Evolutionary conservation across 2,329 filamentous ascomycete species (phyloP), one percentile per base, ranked within the genome.

Genomic region (Neoascochyta sp.): DNA sequence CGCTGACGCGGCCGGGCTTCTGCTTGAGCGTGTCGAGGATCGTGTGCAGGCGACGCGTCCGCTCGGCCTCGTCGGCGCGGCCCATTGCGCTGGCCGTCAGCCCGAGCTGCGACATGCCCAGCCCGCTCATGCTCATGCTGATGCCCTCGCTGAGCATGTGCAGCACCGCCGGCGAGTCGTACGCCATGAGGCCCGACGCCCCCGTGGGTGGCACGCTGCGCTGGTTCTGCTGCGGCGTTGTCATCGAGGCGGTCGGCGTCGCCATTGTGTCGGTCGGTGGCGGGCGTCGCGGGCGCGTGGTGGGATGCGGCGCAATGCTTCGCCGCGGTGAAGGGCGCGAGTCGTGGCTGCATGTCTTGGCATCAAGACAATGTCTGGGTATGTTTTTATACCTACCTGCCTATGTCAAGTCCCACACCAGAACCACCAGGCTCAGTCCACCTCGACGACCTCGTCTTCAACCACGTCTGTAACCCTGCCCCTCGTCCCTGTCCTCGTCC

Each of bases 1-100:
- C 81, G 45, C 83, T 86, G 20, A 90, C 78, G 22, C 80, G 66
- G 4, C 82, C 82, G 41, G 79, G 84, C 52, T 75, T 81, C 39
- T 71, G 75, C 10, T 75, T 80, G 35, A 89, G 79, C 45, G 67
- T 79, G 23, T 78, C 76, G 42, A 86, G 77, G 9, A 75, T 84
- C 32, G 67, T 68, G 24, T 78, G 80, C 18, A 73, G 78, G 29
- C 67, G 67, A 27, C 66, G 61, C 42, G 64, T 62, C 43, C 69
- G 57, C 45, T 76, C 73, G 24, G 75, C 71, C 34, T 76, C 74
- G 41, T 75, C 71, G 29, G 67, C 64, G 24, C 65, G 57, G 4
- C 61, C 59, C 47, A 63, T 53, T 18, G 57, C 52, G 37, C 56
- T 62, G 32, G 54, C 52, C 29, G 47, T 62, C 49, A 71, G 63